Percentiles rank a stretch among this genome's conserved stretches.
phyloP scores from a whole-genome alignment of 108 stramenopile species.

The Skeletonema tropicum region DNA sequence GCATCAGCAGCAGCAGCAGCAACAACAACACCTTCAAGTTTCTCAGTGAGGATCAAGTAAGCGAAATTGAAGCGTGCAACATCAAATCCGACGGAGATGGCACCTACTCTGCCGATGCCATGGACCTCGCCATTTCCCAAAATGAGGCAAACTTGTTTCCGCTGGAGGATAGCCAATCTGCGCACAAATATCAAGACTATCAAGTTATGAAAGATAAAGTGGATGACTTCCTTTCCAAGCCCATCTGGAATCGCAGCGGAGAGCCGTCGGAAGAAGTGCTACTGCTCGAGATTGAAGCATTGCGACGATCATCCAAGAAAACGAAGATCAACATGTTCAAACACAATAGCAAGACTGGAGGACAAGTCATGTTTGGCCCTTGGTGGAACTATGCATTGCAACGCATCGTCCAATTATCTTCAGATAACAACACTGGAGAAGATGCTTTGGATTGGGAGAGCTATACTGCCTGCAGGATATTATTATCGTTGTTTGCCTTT shows the following conservation, averaged over 20 bases:
- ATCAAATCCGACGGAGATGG: constrained; percentile 7
- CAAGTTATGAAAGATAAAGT: constrained; percentile 3
- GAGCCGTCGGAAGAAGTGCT: constrained; percentile 17
- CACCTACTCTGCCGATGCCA: constrained; percentile 17
- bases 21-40: background rate
- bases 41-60: constrained; percentile 15
- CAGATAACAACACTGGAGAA: constrained; percentile 3
- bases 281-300: constrained; percentile 18
- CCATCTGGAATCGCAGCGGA: constrained; percentile 13
- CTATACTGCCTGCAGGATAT: constrained; percentile 24
- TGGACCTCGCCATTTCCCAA: constrained; percentile 15
- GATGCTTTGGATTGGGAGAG: constrained; percentile 8
- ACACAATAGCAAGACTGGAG: constrained; percentile 16
- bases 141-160: constrained; percentile 1
- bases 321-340: constrained; percentile 23
- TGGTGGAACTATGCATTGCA: constrained; percentile 38
- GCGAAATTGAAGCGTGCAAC: constrained; percentile 20
- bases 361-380: constrained; percentile 27
- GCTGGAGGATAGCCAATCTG: background rate
- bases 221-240: constrained; percentile 5
- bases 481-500: constrained; percentile 25
- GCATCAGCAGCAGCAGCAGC: background rate
- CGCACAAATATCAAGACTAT: constrained; percentile 10
- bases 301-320: constrained; percentile 16
- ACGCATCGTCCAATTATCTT: constrained; percentile 15